Evolutionary conservation across 371 early-diverging fungal species (phyloP), one percentile per base, ranked within the genome.

Genomic region (Neoconidiobolus thromboides): DNA sequence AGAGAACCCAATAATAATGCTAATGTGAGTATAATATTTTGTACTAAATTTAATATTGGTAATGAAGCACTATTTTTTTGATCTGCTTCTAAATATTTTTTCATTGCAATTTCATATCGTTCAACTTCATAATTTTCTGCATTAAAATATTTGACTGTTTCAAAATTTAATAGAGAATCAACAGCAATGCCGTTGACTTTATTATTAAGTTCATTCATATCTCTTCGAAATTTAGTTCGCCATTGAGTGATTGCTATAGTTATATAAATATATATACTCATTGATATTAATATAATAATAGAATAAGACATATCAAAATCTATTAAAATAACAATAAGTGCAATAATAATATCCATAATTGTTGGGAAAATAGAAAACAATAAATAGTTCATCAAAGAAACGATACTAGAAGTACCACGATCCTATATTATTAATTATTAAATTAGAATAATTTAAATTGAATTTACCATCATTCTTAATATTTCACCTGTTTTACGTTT

Each of bases 401-500:
- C 82, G 15, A 91, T 82, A 14, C 80, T 77, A 26, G 71, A 73
- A 6, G 86, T 86, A 46, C 96, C 96, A 9, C 95, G 82, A 67
- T 96, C 95, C 79, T 85, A 75, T 41, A 65, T 67, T 2, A 26
- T 10, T 41, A 50, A 37, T 55, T n/a, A 12, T 47, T 37, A n/a
- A 1, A 38, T 52, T 15, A 36, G 1, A 43, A 26, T 38, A 26
- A 55, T 40, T 40, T 12, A 43, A 50, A 36, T 2, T 40, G 39
- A 48, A 5, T 14, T 53, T 68, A 70, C 71, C 74, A 67, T 79
- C 75, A 86, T 80, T 6, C 88, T 76, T 48, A 89, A 69, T 37
- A 88, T 82, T 64, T 92, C 93, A 14, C 93, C 93, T 0, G 96
- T 95, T 67, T 94, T 93, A 55, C 93, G 81, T 56, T 83, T 87